Conservation (phyloP, 495 filamentous ascomycete species). For the Tuber microsphaerosporum region DNA sequence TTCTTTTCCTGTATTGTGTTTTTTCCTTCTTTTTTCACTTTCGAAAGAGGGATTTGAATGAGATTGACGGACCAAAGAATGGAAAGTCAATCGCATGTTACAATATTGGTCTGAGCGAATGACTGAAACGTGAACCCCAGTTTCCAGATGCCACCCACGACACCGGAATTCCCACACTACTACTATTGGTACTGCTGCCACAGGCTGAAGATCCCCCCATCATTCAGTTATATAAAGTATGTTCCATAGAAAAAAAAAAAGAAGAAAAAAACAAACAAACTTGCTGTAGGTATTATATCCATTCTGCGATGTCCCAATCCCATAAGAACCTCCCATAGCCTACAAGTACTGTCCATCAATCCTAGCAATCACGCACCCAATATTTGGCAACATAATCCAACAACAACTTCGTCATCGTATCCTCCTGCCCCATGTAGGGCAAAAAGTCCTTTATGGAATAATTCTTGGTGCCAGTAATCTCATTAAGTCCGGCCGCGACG, state of each 20-base stretch:
- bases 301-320: neutral
- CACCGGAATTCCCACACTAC: neutral
- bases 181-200: neutral
- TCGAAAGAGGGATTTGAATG: neutral
- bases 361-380: constrained; percentile 56
- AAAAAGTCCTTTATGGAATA: constrained; percentile 56
- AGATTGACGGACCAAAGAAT: neutral
- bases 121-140: neutral
- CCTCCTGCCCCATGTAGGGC: constrained; percentile 55
- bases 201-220: neutral
- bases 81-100: neutral
- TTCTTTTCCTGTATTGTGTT: neutral
- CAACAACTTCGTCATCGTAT: constrained; percentile 67
- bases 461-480: constrained; percentile 54
- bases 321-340: neutral
- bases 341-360: neutral
- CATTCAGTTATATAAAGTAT: neutral
- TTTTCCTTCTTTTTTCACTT: neutral
- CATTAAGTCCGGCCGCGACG: constrained; percentile 62
- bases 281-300: neutral
- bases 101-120: neutral
- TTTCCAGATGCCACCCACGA: neutral
- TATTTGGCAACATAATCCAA: constrained; percentile 69
- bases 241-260: neutral
- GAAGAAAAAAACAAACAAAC: too few species aligned